Base-by-base conservation (phyloP, 495 filamentous ascomycete genomes). In the Xylaria curta region DNA sequence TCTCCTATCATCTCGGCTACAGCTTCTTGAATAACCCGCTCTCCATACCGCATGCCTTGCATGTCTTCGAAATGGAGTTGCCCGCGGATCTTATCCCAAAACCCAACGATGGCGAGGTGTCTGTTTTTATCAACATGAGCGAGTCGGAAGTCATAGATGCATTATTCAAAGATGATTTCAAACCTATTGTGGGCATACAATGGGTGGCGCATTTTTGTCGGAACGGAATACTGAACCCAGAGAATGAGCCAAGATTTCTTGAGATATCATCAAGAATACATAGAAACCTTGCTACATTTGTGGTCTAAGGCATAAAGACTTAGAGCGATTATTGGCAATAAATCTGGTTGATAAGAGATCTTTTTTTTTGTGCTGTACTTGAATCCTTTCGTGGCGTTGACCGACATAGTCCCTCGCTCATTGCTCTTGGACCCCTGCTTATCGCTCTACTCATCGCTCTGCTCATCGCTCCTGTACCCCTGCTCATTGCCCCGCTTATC, bases 31-130 rank as follows among this genome's bases (percentile, higher is more conserved):
- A 49, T 49, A 49, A 49, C 46, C 46, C 46, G 12, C 46, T 49
- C 46, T 49, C 46, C 46, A 49, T 49, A 49, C 46, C 46, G 12
- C 46, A 49, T 49, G 46, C 46, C 46, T 49, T 49, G 12, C 19
- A 49, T 49, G 46, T 49, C 46, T 49, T 49, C 46, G 46, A 49
- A 49, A 49, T 49, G 46, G 46, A 49, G 46, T 49, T 49, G 46
- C 46, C 46, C 46, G 46, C 46, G 46, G 19, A 49, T n/a, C 46
- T 49, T 49, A 49, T n/a, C 46, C 46, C 46, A 49, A 49, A 49
- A 49, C 46, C 46, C 46, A 49, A 49, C 46, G 46, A 49, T 49
- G 46, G 46, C 46, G 46, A 49, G 46, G 46, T 49, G 12, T 49
- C 46, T 49, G 46, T 17, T n/a, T 49, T 49, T 49, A 5, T 49